Conservation (phyloP, 192 early-diverging fungal genomes). For the Linnemannia hyalina region DNA sequence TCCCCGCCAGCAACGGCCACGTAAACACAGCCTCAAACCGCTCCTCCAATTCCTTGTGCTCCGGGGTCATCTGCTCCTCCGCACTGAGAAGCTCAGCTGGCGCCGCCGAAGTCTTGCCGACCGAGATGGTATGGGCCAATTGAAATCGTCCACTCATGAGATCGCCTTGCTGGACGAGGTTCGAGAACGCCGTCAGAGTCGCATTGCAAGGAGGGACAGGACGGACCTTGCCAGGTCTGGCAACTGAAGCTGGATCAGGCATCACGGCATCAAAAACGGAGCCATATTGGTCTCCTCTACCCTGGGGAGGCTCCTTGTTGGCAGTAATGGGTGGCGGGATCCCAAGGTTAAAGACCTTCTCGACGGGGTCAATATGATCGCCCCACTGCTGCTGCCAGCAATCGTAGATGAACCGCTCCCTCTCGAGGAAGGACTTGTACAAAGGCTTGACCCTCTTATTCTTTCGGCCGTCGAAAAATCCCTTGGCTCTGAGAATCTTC, state of each 20-base stretch:
- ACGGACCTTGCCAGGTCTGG: conserved; percentile 28
- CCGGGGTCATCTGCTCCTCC: conserved; percentile 21
- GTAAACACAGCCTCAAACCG: conserved; percentile 42
- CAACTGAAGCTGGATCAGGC: conserved; percentile 6
- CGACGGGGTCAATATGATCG: conserved; percentile 23
- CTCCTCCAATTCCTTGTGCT: conserved; percentile 34
- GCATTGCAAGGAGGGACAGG: conserved; percentile 44
- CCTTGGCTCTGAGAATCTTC: not conserved
- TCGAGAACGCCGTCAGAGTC: conserved; percentile 23
- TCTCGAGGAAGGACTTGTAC: not conserved
- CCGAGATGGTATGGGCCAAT: conserved; percentile 1
- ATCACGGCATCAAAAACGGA: not conserved
- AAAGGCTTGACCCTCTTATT: not conserved
- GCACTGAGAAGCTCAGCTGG: not conserved
- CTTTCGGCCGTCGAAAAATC: not conserved
- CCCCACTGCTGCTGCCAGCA: conserved; percentile 27
- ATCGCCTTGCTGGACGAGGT: conserved; percentile 24
- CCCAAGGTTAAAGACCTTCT: conserved; percentile 48
- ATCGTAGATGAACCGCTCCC: conserved; percentile 31
- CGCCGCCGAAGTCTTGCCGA: not conserved
- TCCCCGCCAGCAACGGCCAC: conserved; percentile 48
- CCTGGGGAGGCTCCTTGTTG: not conserved
- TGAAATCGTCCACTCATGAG: conserved; percentile 9
- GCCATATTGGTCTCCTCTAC: not conserved
- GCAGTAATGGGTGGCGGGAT: conserved; percentile 15